Conservation (phyloP, 768 basidiomycete genomes). For the Boletales sp. region DNA sequence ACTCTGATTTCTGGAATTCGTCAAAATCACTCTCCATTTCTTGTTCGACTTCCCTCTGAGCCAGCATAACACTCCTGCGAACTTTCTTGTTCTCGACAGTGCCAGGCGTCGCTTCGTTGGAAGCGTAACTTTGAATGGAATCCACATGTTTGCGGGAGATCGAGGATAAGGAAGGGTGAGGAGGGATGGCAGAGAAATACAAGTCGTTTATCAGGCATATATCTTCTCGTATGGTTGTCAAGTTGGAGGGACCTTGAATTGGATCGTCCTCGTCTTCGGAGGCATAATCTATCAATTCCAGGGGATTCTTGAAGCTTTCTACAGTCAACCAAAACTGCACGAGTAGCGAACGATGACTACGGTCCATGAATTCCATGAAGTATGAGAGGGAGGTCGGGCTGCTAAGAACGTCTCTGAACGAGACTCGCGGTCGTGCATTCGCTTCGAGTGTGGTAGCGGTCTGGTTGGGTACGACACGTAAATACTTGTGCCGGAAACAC, state of each 20-base stretch:
- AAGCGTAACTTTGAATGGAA: constrained; percentile 64
- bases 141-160: constrained; percentile 71
- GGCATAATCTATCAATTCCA: constrained; percentile 72
- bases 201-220: constrained; percentile 85
- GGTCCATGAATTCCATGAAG: constrained; percentile 98
- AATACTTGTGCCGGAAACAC: not conserved
- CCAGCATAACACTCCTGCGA: constrained; percentile 73
- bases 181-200: constrained; percentile 67
- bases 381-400: constrained; percentile 91
- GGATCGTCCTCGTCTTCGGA: constrained; percentile 61
- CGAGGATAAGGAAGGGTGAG: constrained; percentile 54
- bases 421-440: constrained; percentile 45
- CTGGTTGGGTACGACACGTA: constrained; percentile 22
- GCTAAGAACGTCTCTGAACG: constrained; percentile 74
- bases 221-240: constrained; percentile 75
- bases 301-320: constrained; percentile 95
- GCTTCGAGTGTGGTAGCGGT: constrained; percentile 42
- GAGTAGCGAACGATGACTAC: constrained; percentile 74
- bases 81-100: constrained; percentile 48
- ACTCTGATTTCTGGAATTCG: constrained; percentile 80
- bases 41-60: constrained; percentile 81
- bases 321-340: constrained; percentile 98
- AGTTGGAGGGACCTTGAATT: constrained; percentile 52
- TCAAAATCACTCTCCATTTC: constrained; percentile 93
- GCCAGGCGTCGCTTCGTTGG: constrained; percentile 43